Evolutionary conservation across 2,329 filamentous ascomycete species (phyloP).

Genomic region (Leptographium procerum): DNA sequence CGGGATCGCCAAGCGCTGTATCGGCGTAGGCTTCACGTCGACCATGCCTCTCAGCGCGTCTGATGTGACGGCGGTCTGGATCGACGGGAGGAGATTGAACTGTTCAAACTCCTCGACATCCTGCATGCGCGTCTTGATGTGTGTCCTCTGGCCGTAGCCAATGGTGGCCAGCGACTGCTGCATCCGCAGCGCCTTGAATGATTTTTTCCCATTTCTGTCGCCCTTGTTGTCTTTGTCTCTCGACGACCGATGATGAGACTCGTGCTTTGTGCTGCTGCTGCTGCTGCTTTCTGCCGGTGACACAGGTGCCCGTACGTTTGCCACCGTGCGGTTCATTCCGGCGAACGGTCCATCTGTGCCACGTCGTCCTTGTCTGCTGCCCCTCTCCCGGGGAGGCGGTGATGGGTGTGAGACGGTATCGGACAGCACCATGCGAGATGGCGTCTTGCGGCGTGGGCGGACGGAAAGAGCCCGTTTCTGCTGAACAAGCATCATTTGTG

Average conservation of each 20-base stretch:
- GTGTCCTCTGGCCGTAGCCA: constrained; percentile 55
- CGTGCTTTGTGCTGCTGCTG: background rate
- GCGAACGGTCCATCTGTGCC: constrained; percentile 38
- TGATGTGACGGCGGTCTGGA: constrained; percentile 59
- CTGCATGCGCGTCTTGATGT: constrained; percentile 44
- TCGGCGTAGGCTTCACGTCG: constrained; percentile 72
- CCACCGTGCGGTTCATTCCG: constrained; percentile 44
- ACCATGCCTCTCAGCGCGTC: constrained; percentile 67
- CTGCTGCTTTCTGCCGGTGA: background rate
- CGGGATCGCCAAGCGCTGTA: constrained; percentile 83
- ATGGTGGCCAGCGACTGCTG: constrained; percentile 67
- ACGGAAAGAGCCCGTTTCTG: constrained; percentile 8
- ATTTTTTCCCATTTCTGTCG: constrained; percentile 12
- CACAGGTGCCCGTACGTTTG: constrained; percentile 28
- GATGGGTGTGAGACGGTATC: constrained; percentile 31
- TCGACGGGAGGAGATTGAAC: constrained; percentile 60
- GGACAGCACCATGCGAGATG: constrained; percentile 49
- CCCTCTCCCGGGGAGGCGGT: background rate
- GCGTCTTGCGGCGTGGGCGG: constrained; percentile 13
- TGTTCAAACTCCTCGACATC: constrained; percentile 69
- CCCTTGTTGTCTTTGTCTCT: constrained; percentile 7
- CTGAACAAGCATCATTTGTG: background rate
- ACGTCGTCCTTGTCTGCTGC: constrained; percentile 25
- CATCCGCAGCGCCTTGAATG: constrained; percentile 85
- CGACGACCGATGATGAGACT: background rate